phyloP scores from a whole-genome alignment of 257 asterid genomes.

The Orobanche coerulescens region DNA sequence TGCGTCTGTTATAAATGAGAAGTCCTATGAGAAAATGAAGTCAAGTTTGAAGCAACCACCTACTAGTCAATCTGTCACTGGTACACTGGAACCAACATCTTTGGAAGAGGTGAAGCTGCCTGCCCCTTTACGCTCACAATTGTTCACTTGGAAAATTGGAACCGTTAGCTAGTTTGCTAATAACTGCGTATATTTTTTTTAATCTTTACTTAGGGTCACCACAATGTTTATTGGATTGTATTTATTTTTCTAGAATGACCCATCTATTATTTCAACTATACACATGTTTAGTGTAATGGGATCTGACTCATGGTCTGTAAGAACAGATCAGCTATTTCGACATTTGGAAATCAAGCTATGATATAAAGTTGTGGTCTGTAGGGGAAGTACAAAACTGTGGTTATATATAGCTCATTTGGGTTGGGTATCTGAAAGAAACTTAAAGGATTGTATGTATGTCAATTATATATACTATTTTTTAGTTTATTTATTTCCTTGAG shows the following conservation, averaged over 20 bases:
- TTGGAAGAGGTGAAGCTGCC: constrained; percentile 63
- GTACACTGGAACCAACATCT: constrained; percentile 61
- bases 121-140: constrained; percentile 1
- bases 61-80: constrained; percentile 72
- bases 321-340: neutral
- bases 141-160: constrained; percentile 5
- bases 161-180: constrained; percentile 7
- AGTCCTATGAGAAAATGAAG: constrained; percentile 32
- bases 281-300: neutral
- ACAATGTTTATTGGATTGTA: neutral
- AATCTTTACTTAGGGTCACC: neutral
- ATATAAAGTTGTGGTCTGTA: neutral
- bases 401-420: neutral
- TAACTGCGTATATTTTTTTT: neutral
- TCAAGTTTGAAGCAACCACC: constrained; percentile 62
- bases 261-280: neutral
- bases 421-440: neutral
- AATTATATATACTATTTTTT: neutral
- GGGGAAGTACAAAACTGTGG: neutral
- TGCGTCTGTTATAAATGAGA: constrained; percentile 30
- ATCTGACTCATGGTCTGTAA: neutral
- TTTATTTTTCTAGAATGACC: neutral
- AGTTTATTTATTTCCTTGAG: constrained; percentile 2
- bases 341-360: constrained; percentile 5
- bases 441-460: neutral